Evolutionary conservation across 2,329 filamentous ascomycete genomes (phyloP).

Genomic region (Fusarium pseudograminearum): DNA sequence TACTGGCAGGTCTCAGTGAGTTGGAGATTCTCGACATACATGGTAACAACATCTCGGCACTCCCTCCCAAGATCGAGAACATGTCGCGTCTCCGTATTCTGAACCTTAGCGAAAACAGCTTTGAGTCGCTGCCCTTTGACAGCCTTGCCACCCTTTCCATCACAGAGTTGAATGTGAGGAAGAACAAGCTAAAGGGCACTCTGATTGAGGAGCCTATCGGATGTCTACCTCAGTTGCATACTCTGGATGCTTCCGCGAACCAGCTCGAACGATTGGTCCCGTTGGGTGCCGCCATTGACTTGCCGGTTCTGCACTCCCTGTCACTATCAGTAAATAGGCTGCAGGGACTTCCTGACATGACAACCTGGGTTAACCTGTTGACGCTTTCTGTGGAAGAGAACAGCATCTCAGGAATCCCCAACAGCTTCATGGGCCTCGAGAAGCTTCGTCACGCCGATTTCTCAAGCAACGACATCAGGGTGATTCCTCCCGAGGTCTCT

Average conservation of each 20-base stretch:
- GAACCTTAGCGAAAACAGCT: slow-evolving; percentile 82
- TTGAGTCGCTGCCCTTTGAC: slow-evolving; percentile 78
- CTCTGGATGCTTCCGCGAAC: slow-evolving; percentile 83
- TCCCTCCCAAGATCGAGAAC: slow-evolving; percentile 76
- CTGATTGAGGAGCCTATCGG: slow-evolving; percentile 74
- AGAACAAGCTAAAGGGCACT: slow-evolving; percentile 80
- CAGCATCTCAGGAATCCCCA: slow-evolving; percentile 78
- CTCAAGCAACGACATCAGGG: slow-evolving; percentile 83
- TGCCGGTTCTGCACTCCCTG: slow-evolving; percentile 80
- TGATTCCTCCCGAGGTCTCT: slow-evolving; percentile 80
- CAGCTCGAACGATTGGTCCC: slow-evolving; percentile 69
- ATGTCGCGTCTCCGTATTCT: slow-evolving; percentile 78
- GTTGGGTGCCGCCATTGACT: slow-evolving; percentile 59
- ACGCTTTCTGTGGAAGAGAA: slow-evolving; percentile 87
- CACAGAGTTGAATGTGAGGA: slow-evolving; percentile 78
- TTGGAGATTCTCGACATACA: slow-evolving; percentile 87
- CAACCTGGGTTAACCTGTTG: slow-evolving; percentile 77
- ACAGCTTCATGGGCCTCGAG: slow-evolving; percentile 76
- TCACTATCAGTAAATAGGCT: slow-evolving; percentile 86
- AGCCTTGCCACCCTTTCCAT: slow-evolving; percentile 75
- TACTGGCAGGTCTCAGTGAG: slow-evolving; percentile 72
- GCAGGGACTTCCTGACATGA: slow-evolving; percentile 76
- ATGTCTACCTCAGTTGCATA: slow-evolving; percentile 74
- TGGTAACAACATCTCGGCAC: slow-evolving; percentile 78
- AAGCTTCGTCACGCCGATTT: slow-evolving; percentile 84